Evolutionary conservation across 2,329 filamentous ascomycete genomes (phyloP), one percentile per base, ranked within the genome.

Genomic region (Leptographium galeiforme): DNA sequence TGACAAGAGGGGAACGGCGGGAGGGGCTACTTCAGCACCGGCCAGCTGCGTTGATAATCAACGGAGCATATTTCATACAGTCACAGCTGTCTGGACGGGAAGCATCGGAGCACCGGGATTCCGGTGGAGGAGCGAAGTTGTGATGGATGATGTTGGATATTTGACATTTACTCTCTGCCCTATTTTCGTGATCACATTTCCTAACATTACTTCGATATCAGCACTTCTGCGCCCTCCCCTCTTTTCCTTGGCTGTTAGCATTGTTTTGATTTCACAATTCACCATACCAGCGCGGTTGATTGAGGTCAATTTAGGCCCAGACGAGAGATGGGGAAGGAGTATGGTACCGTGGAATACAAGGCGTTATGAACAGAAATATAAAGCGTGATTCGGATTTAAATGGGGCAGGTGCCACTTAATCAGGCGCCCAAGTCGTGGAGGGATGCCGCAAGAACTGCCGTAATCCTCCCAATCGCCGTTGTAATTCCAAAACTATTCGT

Each of bases 41-140:
- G 14, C 36, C 43, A 44, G 54, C 43, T 48, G 36, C 48, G 30
- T n/a, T 25, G 11, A 38, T 14, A 45, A 39, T 2, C 12, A 40
- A 50, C 45, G 38, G 13, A 45, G 18, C n/a, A 11, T 45, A 45
- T 36, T 10, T 25, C 30, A 34, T 33, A 6, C 8, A 41, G 51
- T 45, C 50, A 47, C 50, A 53, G 45, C 53, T 53, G 44, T 53
- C 50, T 56, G 51, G 53, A 40, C 39, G 16, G n/a, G 30, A 51
- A 51, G 25, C 34, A 8, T 34, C 25, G 30, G 14, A 40, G 36
- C 18, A 52, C 30, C 41, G n/a, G 50, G 33, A 33, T 10, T 25
- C 32, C 39, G 12, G 12, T 13, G 36, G 33, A 19, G 43, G 43
- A 38, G 18, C 39, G 34, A 33, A 47, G 33, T n/a, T n/a, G n/a